Conservation (phyloP, 352 stramenopile species). For the Phytophthora fragariaefolia region DNA sequence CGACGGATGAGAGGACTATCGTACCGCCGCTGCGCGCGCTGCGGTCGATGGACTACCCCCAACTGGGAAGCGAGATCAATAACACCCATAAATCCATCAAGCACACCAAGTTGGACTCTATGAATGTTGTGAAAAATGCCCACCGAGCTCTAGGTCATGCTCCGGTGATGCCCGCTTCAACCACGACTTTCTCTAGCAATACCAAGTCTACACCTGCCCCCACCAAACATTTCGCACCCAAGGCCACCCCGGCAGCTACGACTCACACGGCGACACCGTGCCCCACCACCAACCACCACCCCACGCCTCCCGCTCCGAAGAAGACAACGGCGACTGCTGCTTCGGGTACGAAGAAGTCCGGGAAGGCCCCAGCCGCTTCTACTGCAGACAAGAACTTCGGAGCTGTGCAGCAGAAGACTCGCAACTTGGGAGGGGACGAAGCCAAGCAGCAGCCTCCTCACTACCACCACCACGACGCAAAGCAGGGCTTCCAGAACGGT, state of each 20-base stretch:
- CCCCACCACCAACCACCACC: not conserved
- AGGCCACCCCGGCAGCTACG: constrained; percentile 12
- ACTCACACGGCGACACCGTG: not conserved
- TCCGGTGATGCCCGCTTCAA: constrained; percentile 19
- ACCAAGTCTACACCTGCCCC: constrained; percentile 9
- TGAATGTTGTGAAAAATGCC: no score
- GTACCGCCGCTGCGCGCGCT: no score
- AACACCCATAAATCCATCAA: no score
- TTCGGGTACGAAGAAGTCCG: constrained; percentile 10
- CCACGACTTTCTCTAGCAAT: not conserved
- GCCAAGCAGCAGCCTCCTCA: constrained; percentile 8
- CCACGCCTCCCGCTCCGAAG: not conserved
- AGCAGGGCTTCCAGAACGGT: not conserved
- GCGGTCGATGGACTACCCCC: no score
- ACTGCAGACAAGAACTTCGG: no score
- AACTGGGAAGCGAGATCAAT: no score
- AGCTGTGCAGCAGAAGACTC: not conserved
- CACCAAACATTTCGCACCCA: constrained; percentile 12
- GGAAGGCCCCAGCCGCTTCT: not conserved
- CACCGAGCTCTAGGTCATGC: no score
- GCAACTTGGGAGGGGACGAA: constrained; percentile 6
- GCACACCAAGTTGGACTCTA: no score
- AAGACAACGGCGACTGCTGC: constrained; percentile 1
- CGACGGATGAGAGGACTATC: no score
- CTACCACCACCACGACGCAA: constrained; percentile 1